phyloP scores from a whole-genome alignment of 2,329 filamentous ascomycete genomes.

The Hymenoscyphus infarciens region DNA sequence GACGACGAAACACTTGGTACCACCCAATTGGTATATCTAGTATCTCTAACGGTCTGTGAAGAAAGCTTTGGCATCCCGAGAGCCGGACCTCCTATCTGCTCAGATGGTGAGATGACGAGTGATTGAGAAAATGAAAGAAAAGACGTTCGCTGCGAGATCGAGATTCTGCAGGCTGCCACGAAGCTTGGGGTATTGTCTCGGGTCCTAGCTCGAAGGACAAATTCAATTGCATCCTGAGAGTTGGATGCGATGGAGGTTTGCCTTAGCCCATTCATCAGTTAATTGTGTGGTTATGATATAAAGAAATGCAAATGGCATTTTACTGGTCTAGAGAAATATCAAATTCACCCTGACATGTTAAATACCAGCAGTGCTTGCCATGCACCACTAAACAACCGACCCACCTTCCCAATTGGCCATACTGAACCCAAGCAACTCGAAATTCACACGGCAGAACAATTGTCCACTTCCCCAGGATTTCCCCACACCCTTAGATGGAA shows the following conservation, averaged over 20 bases:
- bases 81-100: background rate
- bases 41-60: background rate
- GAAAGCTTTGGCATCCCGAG: background rate
- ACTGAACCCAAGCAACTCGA: too few species aligned
- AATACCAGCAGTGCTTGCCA: too few species aligned
- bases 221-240: background rate
- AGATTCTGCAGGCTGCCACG: background rate
- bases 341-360: too few species aligned
- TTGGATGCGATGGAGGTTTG: background rate
- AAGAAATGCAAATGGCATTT: too few species aligned
- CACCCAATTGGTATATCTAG: background rate
- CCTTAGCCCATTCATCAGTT: background rate
- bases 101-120: too few species aligned
- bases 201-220: background rate
- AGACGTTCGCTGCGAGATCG: background rate
- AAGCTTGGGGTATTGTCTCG: background rate
- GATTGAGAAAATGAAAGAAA: background rate
- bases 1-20: background rate
- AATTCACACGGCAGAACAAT: too few species aligned
- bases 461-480: too few species aligned
- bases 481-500: too few species aligned
- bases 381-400: too few species aligned
- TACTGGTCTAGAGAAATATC: too few species aligned
- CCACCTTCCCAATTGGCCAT: too few species aligned
- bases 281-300: too few species aligned